These are phyloP conservation scores for Prunus mongolica DNA, from an alignment of 306 rosid species.

Conservation along the genomic window DNA sequence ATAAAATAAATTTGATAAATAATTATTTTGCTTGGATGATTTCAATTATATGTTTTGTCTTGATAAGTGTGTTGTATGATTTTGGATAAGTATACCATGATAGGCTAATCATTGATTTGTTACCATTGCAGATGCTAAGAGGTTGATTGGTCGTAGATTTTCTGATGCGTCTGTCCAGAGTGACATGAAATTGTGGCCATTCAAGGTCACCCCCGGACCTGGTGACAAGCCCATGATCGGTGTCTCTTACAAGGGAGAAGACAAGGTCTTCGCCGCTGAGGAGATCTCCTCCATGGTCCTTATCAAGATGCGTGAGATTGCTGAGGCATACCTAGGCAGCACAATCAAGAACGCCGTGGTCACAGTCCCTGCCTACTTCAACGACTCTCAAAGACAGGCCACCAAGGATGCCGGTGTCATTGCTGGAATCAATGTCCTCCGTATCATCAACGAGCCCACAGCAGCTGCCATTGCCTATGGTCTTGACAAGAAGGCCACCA, in stretches of 20 bases:
- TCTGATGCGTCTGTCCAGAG: conserved; percentile 61
- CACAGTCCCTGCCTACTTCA: conserved; percentile 68
- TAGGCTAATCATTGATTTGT: not conserved
- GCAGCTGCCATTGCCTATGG: conserved; percentile 76
- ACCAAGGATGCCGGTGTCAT: conserved; percentile 76
- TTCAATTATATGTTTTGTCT: not conserved
- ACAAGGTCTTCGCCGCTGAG: conserved; percentile 61
- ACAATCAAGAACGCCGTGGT: conserved; percentile 58
- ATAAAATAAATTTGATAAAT: not conserved
- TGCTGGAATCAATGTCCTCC: conserved; percentile 61
- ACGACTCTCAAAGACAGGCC: conserved; percentile 68
- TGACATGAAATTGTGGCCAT: conserved; percentile 66
- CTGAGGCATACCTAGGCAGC: conserved; percentile 64
- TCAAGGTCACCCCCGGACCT: conserved; percentile 49
- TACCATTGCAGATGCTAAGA: conserved; percentile 47
- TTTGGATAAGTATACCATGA: not conserved
- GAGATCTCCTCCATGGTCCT: conserved; percentile 70
- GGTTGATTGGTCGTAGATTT: conserved; percentile 62
- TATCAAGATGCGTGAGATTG: conserved; percentile 68
- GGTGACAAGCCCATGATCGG: conserved; percentile 64
- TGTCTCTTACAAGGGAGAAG: conserved; percentile 62
- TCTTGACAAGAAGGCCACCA: conserved; percentile 74
- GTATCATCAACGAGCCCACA: conserved; percentile 66
- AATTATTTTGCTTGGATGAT: not conserved
- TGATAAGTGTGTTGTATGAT: not conserved